A percentile compares a stretch with the other conserved stretches of the same genome.
Conservation (phyloP, 75 land plant species). For the Adiantum capillusveneris region DNA sequence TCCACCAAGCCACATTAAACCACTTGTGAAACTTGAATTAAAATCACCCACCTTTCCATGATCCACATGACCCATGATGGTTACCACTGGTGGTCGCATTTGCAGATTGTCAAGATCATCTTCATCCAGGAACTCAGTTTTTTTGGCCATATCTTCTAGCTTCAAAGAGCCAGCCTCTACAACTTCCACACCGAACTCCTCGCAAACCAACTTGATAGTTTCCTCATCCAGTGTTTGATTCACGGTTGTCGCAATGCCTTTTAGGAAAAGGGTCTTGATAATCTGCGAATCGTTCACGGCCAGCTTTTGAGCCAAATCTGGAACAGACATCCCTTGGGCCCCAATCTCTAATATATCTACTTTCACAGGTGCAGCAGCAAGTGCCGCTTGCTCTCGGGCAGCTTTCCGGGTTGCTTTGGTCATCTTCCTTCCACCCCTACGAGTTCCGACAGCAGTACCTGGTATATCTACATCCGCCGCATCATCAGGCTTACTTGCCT, state of each 20-base stretch:
- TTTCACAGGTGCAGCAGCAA: constrained; percentile 77
- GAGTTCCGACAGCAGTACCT: constrained; percentile 25
- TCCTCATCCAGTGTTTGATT: constrained; percentile 69
- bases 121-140: constrained; percentile 75
- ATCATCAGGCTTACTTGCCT: constrained; percentile 39
- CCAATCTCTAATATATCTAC: constrained; percentile 92
- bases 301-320: constrained; percentile 69
- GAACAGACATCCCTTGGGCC: constrained; percentile 64
- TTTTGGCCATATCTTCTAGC: constrained; percentile 84
- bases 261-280: constrained; percentile 60
- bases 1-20: too few species aligned
- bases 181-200: constrained; percentile 84
- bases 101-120: constrained; percentile 83
- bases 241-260: constrained; percentile 64
- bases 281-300: constrained; percentile 78
- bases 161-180: constrained; percentile 56
- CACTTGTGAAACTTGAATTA: neutral
- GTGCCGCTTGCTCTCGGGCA: constrained; percentile 68
- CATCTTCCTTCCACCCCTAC: constrained; percentile 82
- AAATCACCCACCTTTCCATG: constrained; percentile 85
- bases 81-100: constrained; percentile 83
- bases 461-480: constrained; percentile 48
- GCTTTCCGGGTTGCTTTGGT: constrained; percentile 84
- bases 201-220: constrained; percentile 83
- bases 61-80: constrained; percentile 99